phyloP scores from a whole-genome alignment of 2,329 filamentous ascomycete genomes.

The Aspergillus ibericus region DNA sequence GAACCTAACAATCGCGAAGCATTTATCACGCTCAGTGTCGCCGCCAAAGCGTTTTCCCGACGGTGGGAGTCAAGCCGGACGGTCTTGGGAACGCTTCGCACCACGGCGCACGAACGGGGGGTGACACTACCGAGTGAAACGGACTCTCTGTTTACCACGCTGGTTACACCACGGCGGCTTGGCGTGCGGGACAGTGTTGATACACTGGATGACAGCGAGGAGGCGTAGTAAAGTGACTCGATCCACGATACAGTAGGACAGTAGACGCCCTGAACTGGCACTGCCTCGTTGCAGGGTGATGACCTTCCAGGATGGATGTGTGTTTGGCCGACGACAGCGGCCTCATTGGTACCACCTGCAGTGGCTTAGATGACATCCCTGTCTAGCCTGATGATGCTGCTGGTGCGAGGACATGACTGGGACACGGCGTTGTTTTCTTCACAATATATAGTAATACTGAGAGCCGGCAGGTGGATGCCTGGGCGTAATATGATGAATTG shows the following conservation, averaged over 20 bases:
- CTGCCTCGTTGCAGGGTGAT: background rate
- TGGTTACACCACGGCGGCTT: background rate
- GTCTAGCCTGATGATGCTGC: no score
- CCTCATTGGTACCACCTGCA: no score
- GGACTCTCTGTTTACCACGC: slow-evolving; percentile 19
- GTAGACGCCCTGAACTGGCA: background rate
- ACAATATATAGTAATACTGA: no score
- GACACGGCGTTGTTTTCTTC: no score
- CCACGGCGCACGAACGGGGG: slow-evolving; percentile 20
- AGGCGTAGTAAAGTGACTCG: background rate
- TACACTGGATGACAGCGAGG: background rate
- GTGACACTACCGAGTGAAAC: slow-evolving; percentile 24
- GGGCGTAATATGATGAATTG: no score
- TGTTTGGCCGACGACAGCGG: background rate
- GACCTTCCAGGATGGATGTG: background rate
- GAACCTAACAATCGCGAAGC: slow-evolving; percentile 22
- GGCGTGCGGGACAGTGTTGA: background rate
- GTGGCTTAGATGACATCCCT: no score
- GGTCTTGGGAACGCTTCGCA: slow-evolving; percentile 16
- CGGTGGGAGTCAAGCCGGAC: slow-evolving; percentile 20
- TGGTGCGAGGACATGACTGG: no score
- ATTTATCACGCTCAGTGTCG: slow-evolving; percentile 26
- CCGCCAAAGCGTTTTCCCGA: slow-evolving; percentile 25
- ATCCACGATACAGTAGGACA: background rate
- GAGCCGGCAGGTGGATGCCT: no score